Evolutionary conservation across 176 grass and related monocot species (phyloP).

Genomic region (Microstegium vimineum): DNA sequence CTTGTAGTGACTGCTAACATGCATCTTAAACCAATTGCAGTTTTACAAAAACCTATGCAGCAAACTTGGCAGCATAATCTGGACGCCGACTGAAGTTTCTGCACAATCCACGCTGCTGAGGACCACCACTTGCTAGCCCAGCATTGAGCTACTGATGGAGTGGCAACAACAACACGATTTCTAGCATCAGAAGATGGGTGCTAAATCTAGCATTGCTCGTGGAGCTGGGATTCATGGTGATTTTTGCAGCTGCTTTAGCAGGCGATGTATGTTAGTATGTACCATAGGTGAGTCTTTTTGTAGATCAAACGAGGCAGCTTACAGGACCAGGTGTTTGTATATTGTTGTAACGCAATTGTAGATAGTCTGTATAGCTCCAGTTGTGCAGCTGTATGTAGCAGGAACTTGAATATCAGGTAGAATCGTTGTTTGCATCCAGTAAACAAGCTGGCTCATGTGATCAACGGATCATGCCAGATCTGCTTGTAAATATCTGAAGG

Average conservation of each 20-base stretch:
- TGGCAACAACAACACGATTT: not conserved
- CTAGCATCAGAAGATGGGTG: not conserved
- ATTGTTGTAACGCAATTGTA: not conserved
- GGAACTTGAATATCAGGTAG: not conserved
- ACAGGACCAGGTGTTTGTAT: not conserved
- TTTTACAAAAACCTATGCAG: conserved; percentile 87
- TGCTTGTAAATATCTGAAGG: not conserved
- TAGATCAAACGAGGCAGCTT: conserved; percentile 20
- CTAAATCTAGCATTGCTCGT: not conserved
- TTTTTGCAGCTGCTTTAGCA: not conserved
- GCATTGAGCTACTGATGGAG: not conserved
- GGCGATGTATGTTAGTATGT: conserved; percentile 12
- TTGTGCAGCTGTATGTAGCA: conserved; percentile 18
- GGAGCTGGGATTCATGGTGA: not conserved
- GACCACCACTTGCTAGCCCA: conserved; percentile 37
- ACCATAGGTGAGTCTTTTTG: conserved; percentile 26
- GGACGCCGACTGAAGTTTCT: conserved; percentile 50
- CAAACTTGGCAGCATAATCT: conserved; percentile 71
- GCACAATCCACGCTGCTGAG: conserved; percentile 41
- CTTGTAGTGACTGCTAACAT: conserved; percentile 2
- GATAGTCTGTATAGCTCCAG: conserved; percentile 26
- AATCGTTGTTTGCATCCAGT: not conserved
- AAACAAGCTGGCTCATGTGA: not conserved
- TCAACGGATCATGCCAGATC: not conserved
- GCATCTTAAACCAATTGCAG: conserved; percentile 23